Evolutionary conservation across 2,329 filamentous ascomycete genomes (phyloP), one percentile per base, ranked within the genome.

Genomic region (Periglandula ipomoeae): DNA sequence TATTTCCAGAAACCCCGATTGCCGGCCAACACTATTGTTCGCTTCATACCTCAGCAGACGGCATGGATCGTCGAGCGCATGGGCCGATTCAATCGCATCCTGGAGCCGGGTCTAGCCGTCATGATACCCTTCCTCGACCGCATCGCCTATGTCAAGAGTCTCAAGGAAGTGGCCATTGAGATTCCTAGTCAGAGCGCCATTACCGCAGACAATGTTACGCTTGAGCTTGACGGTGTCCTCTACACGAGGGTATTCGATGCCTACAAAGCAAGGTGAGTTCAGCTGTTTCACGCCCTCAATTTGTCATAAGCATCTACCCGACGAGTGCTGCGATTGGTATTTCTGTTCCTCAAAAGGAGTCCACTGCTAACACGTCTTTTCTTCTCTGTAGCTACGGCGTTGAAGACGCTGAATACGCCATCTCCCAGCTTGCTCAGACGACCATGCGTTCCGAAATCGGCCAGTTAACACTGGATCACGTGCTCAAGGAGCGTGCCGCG

Each of bases 61-160:
- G 93, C 93, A 67, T 98, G 93, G 93, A 91, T 98, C 51, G 93
- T 98, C 50, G 93, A 98, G 79, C 90, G 93, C 63, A 98, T 98
- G 93, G 93, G 93, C 61, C 93, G 90, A 70, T 98, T 95, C 73
- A 85, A 88, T 70, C 81, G 90, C 52, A 96, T 98, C 61, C 74
- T 98, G 45, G 81, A 96, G 60, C 93, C 93, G 3, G 93, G 93
- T 50, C 75, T 98, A 53, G 90, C 93, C 20, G 78, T 98, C 54
- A 71, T 98, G 57, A 76, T 93, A 48, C 93, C 93, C 1, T 86
- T 97, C 57, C 72, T 98, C 66, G 93, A 98, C 70, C 85, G 89
- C 53, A 97, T 98, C 66, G 87, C 93, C 59, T 98, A 98, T 66
- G 93, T 98, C 57, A 96, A 95, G 76, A 95, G 87, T 56, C 74